A percentile compares a stretch with the other conserved stretches of the same genome.
These are phyloP conservation scores for Alternaria sp. DNA, from an alignment of 2,329 filamentous ascomycete genomes.

Conservation along the genomic window DNA sequence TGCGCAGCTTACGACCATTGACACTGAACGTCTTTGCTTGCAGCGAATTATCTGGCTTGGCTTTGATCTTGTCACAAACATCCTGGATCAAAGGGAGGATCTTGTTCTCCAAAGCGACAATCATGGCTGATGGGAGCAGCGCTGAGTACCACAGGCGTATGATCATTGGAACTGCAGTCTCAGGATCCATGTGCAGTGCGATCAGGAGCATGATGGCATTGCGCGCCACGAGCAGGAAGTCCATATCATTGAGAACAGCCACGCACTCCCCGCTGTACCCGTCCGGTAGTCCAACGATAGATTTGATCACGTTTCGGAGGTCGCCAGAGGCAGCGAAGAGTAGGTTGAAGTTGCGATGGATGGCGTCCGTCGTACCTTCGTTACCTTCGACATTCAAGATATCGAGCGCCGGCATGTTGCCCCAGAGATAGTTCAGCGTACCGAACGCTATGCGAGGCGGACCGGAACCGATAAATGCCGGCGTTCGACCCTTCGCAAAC, in stretches of 20 bases:
- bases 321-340: constrained; percentile 58
- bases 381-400: constrained; percentile 45
- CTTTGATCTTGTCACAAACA: too few relatives aligned
- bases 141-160: constrained; percentile 49
- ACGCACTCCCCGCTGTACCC: constrained; percentile 35
- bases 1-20: too few relatives aligned
- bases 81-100: too few relatives aligned
- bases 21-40: too few relatives aligned
- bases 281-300: constrained; percentile 48
- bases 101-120: too few relatives aligned
- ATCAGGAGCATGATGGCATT: constrained; percentile 55
- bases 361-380: constrained; percentile 40
- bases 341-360: constrained; percentile 32
- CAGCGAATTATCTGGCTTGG: too few relatives aligned
- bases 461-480: constrained; percentile 34
- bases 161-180: constrained; percentile 45
- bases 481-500: constrained; percentile 33
- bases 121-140: too few relatives aligned
- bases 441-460: constrained; percentile 1
- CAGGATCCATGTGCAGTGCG: constrained; percentile 29
- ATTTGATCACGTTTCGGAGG: constrained; percentile 55
- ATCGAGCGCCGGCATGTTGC: constrained; percentile 52
- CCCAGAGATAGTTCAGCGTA: constrained; percentile 47
- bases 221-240: constrained; percentile 52
- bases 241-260: constrained; percentile 54